Conservation (phyloP, 306 rosid genomes). For the Lagenaria siceraria region DNA sequence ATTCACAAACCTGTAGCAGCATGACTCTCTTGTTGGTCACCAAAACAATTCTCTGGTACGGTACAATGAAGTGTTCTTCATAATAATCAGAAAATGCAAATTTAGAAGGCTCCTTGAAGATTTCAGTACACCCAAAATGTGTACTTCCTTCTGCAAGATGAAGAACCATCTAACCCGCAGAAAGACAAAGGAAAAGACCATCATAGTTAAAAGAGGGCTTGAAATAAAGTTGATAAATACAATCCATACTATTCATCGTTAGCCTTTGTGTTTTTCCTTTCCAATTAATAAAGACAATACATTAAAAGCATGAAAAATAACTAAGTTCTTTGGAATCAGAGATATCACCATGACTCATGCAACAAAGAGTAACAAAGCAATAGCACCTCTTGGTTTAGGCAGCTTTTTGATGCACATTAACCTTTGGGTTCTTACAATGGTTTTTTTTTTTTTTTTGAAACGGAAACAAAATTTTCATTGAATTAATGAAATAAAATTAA, state of each 20-base stretch:
- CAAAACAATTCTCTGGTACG: conserved; percentile 63
- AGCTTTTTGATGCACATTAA: background rate
- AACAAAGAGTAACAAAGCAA: background rate
- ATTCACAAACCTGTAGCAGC: conserved; percentile 70
- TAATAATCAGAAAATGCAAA: conserved; percentile 86
- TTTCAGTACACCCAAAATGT: conserved; percentile 81
- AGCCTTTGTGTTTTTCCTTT: background rate
- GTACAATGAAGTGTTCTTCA: conserved; percentile 66
- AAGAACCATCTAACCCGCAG: conserved; percentile 62
- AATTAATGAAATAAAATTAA: no score
- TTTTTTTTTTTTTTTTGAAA: no score
- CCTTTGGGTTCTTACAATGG: background rate
- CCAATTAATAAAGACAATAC: background rate
- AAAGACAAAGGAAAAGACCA: background rate
- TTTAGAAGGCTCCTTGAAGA: conserved; percentile 96
- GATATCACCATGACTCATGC: background rate
- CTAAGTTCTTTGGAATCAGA: background rate
- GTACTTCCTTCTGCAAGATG: conserved; percentile 89
- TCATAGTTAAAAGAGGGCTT: background rate
- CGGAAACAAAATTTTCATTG: no score
- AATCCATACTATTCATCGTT: background rate
- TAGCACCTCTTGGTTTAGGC: background rate
- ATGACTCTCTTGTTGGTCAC: conserved; percentile 88
- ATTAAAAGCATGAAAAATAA: background rate
- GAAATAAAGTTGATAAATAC: background rate